A percentile compares a stretch with the other conserved stretches of the same genome.
phyloP scores from a whole-genome alignment of 805 yeast genomes.

The Metschnikowia chrysomelidarum region DNA sequence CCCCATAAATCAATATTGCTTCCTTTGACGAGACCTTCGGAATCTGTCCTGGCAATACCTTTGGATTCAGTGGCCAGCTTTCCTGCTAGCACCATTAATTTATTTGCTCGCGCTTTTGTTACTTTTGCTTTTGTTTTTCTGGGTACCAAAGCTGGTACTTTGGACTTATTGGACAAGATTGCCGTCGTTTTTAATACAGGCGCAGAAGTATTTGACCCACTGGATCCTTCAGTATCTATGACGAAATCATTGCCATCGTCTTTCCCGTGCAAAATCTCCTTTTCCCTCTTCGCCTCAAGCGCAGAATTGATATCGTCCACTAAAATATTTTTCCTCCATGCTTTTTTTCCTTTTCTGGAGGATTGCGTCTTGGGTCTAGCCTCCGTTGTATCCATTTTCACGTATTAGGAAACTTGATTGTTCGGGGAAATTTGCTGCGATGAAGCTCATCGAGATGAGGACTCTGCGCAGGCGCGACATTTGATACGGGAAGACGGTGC shows the following conservation, averaged over 20 bases:
- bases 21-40: constrained; percentile 60
- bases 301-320: constrained; percentile 72
- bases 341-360: constrained; percentile 88
- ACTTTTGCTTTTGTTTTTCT: constrained; percentile 56
- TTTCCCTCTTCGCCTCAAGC: constrained; percentile 67
- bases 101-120: constrained; percentile 57
- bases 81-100: constrained; percentile 76
- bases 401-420: too few species aligned
- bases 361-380: constrained; percentile 53
- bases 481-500: too few species aligned
- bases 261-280: constrained; percentile 51
- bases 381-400: constrained; percentile 21
- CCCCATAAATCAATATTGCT: constrained; percentile 69
- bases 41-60: constrained; percentile 51
- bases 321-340: constrained; percentile 93
- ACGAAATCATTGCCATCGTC: constrained; percentile 53
- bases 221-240: constrained; percentile 40
- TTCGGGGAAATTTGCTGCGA: too few species aligned
- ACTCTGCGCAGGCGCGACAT: too few species aligned
- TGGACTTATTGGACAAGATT: constrained; percentile 70
- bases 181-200: constrained; percentile 59
- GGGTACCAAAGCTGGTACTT: constrained; percentile 61
- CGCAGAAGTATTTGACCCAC: constrained; percentile 36
- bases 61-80: constrained; percentile 55
- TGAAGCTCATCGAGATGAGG: too few species aligned